Conservation (phyloP, 306 rosid species). For the Quercus aquifolioides region DNA sequence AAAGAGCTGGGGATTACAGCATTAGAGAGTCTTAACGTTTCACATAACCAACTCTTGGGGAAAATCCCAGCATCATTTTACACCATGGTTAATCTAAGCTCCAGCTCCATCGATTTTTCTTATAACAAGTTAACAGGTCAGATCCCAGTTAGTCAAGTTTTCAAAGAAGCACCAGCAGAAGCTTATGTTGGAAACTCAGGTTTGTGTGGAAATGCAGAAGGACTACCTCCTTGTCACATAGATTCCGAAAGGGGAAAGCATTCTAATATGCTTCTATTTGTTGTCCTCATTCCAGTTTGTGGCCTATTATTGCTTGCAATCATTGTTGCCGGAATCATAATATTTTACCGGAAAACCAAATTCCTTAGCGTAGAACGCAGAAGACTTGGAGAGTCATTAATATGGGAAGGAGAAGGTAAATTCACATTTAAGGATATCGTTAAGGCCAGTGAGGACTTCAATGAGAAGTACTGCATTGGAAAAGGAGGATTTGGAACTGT, state of each 20-base stretch:
- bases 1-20: constrained; percentile 16
- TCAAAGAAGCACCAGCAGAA: constrained; percentile 26
- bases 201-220: constrained; percentile 48
- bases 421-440: constrained; percentile 45
- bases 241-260: constrained; percentile 6
- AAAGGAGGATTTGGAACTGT: constrained; percentile 74
- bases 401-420: constrained; percentile 39
- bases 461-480: too few relatives aligned
- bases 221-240: constrained; percentile 29
- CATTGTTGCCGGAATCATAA: constrained; percentile 15
- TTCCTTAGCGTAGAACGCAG: constrained; percentile 25
- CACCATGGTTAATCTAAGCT: constrained; percentile 33
- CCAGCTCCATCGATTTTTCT: constrained; percentile 47
- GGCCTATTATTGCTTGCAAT: constrained; percentile 24
- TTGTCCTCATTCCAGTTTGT: constrained; percentile 41
- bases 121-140: constrained; percentile 53
- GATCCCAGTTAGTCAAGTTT: constrained; percentile 40
- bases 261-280: constrained; percentile 39
- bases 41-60: constrained; percentile 54
- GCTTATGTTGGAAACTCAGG: constrained; percentile 50
- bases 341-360: background rate
- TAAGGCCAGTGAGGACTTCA: constrained; percentile 34
- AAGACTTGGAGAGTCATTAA: constrained; percentile 1
- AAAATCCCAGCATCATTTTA: constrained; percentile 39
- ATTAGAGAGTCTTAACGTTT: constrained; percentile 34